phyloP scores from a whole-genome alignment of 2,329 filamentous ascomycete species.

The Aspergillus viridinutans region DNA sequence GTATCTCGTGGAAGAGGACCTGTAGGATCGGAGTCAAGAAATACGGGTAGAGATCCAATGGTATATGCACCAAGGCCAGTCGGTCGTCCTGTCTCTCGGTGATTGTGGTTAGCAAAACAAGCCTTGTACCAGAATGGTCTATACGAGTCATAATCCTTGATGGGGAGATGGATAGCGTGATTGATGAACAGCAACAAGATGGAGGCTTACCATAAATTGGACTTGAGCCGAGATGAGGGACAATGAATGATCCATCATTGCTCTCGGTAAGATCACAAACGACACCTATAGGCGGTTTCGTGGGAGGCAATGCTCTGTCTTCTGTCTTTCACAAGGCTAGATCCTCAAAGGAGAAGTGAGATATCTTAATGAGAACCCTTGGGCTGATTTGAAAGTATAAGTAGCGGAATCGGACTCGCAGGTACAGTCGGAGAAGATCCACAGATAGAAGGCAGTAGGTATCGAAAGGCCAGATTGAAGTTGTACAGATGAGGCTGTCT shows the following conservation, averaged over 20 bases:
- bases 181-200: background rate
- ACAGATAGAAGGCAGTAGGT: background rate
- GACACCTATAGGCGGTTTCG: background rate
- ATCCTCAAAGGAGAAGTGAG: background rate
- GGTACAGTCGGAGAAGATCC: background rate
- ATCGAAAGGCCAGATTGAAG: background rate
- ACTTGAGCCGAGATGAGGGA: slow-evolving; percentile 29
- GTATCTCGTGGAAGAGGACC: slow-evolving; percentile 64
- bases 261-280: background rate
- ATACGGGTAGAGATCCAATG: slow-evolving; percentile 67
- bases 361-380: background rate
- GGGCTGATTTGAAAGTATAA: background rate
- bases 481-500: background rate
- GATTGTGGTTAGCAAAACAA: slow-evolving; percentile 15
- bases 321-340: background rate
- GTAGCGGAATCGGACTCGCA: background rate
- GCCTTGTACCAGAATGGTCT: background rate
- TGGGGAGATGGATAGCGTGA: background rate
- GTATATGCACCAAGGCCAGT: slow-evolving; percentile 86
- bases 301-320: background rate
- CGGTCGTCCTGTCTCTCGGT: slow-evolving; percentile 65
- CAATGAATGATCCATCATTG: slow-evolving; percentile 25
- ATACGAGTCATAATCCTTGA: background rate
- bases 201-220: slow-evolving; percentile 27
- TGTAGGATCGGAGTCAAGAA: slow-evolving; percentile 86